Evolutionary conservation across 352 stramenopile genomes (phyloP).

Genomic region (Blastocystis sp.): DNA sequence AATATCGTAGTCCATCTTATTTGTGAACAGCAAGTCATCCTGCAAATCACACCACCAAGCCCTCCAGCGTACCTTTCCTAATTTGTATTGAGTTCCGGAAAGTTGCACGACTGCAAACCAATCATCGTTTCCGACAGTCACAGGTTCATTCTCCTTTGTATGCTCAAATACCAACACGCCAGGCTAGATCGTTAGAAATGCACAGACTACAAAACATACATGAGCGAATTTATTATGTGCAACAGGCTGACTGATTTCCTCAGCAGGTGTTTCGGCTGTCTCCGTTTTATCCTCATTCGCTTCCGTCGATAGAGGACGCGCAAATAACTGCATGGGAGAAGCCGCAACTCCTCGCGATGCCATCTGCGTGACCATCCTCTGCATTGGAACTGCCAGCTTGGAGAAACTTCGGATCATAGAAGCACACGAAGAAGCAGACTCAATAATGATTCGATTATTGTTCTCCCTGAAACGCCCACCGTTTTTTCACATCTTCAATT

Average conservation of each 20-base stretch:
- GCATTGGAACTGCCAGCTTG: background rate
- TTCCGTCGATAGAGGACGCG: background rate
- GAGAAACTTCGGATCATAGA: slow-evolving; percentile 11
- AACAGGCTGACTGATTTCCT: background rate
- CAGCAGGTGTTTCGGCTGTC: background rate
- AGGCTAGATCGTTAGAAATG: background rate
- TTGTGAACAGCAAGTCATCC: slow-evolving; percentile 54
- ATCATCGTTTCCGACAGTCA: background rate
- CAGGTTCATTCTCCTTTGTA: slow-evolving; percentile 50
- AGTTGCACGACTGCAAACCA: slow-evolving; percentile 51
- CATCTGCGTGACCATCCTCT: background rate
- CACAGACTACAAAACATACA: background rate
- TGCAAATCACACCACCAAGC: background rate
- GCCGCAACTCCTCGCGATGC: background rate
- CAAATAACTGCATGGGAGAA: background rate
- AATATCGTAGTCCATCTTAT: slow-evolving; percentile 53
- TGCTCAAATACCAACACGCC: slow-evolving; percentile 46
- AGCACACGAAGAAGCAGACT: too few relatives aligned
- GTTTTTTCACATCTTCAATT: background rate
- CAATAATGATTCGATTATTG: too few relatives aligned
- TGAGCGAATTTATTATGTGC: slow-evolving; percentile 51
- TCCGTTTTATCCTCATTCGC: background rate
- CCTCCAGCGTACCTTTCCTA: slow-evolving; percentile 17
- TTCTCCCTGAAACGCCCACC: background rate
- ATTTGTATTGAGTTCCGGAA: slow-evolving; percentile 54